Base-by-base conservation (phyloP, 345 rosid species). In the Cochlearia excelsa region DNA sequence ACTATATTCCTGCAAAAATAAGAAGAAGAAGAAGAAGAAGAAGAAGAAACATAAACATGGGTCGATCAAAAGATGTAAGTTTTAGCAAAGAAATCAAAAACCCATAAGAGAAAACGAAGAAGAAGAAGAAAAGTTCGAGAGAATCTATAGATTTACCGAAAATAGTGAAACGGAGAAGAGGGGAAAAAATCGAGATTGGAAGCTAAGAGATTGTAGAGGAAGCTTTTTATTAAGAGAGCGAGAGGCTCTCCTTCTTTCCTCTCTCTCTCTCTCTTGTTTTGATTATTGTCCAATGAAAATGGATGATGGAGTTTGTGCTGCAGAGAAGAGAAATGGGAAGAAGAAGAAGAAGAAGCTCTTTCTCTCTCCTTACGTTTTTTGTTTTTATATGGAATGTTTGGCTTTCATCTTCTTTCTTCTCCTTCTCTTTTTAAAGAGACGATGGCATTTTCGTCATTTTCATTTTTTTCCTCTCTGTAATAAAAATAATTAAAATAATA, bases 191-290 rank as follows among this genome's bases (percentile, higher is more conserved):
- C 16, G 64, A 57, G 64, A 69, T 34, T 54, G 73, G 16, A 61
- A 69, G 54, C 73, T 61, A n/a, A 26, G 57, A 69, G 63, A 35
- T 48, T 52, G 63, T 47, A 41, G 53, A 42, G 23, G 29, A 43
- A n/a, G 56, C 42, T 57, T 70, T 45, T 57, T 49, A 57, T 63
- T 26, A 71, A 74, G 79, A 77, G 86, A 78, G 80, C 71, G 66
- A 75, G 81, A 77, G 74, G 77, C 79, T 84, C 86, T 76, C 81
- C 55, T 62, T 63, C 71, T 63, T 60, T 62, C 67, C 75, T 71
- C 67, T 70, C 54, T 66, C 57, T 59, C n/a, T 70, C 26, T 26
- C 41, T n/a, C 45, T 58, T 16, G 23, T 16, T 16, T 16, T 30
- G 35, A 45, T 57, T 57, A 53, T 41, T 68, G 46, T 54, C 57